phyloP scores from a whole-genome alignment of 495 filamentous ascomycete genomes.

The Penicillium lagena region DNA sequence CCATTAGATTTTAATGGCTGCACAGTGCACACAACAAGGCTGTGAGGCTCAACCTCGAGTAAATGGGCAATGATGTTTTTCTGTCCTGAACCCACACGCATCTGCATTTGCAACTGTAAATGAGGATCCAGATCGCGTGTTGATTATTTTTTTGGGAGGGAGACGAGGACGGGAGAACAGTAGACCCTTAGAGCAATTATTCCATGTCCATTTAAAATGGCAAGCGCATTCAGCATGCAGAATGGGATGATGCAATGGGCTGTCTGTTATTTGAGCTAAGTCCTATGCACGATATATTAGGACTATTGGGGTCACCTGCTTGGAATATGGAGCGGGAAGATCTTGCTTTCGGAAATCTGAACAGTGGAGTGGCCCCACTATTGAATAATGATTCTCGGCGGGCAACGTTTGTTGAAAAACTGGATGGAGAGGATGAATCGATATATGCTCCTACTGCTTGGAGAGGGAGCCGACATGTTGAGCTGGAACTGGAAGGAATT shows the following conservation, averaged over 20 bases:
- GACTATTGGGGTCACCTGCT: background rate
- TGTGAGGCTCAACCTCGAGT: too few relatives aligned
- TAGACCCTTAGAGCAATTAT: background rate
- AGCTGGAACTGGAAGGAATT: background rate
- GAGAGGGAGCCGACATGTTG: background rate
- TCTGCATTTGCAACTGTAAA: background rate
- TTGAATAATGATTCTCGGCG: background rate
- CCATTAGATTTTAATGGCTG: too few relatives aligned
- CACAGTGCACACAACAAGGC: too few relatives aligned
- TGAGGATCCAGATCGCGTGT: background rate
- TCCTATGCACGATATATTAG: background rate
- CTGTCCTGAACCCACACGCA: background rate
- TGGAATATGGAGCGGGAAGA: background rate
- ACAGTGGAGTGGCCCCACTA: slow-evolving; percentile 1
- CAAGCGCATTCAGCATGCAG: background rate
- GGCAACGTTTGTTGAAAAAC: background rate
- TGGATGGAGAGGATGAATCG: background rate
- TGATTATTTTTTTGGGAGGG: background rate
- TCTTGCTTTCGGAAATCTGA: background rate
- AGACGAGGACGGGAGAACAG: background rate
- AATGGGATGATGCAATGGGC: background rate
- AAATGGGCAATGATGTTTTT: too few relatives aligned
- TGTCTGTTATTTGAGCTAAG: slow-evolving; percentile 1
- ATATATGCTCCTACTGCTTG: background rate
- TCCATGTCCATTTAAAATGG: background rate